Evolutionary conservation across 2,329 filamentous ascomycete genomes (phyloP).

Genomic region (Lachnellula suecica): DNA sequence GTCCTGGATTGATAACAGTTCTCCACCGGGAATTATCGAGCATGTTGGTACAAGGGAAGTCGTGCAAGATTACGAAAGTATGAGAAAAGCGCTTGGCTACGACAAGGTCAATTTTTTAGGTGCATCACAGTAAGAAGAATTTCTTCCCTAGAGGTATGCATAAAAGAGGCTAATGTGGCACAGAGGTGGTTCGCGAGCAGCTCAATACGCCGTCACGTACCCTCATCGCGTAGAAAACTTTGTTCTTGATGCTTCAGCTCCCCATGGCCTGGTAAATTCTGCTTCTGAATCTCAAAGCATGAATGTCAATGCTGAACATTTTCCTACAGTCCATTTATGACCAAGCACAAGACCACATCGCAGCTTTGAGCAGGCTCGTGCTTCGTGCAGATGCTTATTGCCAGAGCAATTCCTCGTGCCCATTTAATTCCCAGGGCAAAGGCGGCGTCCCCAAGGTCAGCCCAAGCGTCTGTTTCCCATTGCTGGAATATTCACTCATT

Average conservation of each 20-base stretch:
- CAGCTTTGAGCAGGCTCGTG: constrained; percentile 7
- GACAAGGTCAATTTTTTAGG: constrained; percentile 14
- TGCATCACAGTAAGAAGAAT: constrained; percentile 8
- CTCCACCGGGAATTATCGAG: constrained; percentile 11
- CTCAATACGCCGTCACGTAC: constrained; percentile 12
- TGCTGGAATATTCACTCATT: neutral
- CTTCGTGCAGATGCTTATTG: constrained; percentile 17
- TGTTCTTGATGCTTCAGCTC: constrained; percentile 11
- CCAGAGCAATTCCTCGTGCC: constrained; percentile 9
- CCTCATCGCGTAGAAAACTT: constrained; percentile 12
- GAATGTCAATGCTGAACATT: neutral
- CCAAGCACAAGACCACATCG: constrained; percentile 9
- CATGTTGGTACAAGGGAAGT: constrained; percentile 11
- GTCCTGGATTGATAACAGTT: constrained; percentile 11
- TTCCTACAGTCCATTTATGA: neutral
- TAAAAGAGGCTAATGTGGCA: neutral
- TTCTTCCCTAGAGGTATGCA: neutral
- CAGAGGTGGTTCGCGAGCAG: constrained; percentile 11
- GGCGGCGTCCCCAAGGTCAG: constrained; percentile 8
- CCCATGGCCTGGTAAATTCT: constrained; percentile 15
- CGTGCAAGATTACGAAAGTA: constrained; percentile 11
- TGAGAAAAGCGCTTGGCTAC: constrained; percentile 9
- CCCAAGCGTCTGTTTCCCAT: too few relatives aligned
- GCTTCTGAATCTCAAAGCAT: neutral
- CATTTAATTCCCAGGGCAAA: constrained; percentile 6